phyloP scores from a whole-genome alignment of 768 basidiomycete genomes.

The Russula brevipes region DNA sequence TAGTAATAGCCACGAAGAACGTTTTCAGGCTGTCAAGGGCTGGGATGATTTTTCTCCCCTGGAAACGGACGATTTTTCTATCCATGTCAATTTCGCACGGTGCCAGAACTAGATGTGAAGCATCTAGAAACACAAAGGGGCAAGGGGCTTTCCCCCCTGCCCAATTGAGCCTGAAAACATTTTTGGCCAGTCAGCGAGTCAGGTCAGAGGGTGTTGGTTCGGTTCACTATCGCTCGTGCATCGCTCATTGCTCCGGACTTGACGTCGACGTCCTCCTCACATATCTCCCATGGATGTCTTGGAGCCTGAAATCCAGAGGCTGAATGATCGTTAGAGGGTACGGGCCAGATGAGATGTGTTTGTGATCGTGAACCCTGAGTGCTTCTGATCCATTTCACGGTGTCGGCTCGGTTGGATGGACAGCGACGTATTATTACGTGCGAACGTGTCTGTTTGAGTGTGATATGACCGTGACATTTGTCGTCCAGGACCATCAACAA shows the following conservation, averaged over 20 bases:
- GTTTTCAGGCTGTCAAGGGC: neutral
- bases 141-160: neutral
- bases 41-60: neutral
- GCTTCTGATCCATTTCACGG: too few relatives aligned
- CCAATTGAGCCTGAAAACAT: neutral
- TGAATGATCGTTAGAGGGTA: neutral
- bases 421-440: too few relatives aligned
- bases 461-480: too few relatives aligned
- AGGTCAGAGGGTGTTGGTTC: neutral
- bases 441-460: too few relatives aligned
- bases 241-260: slow-evolving; percentile 1
- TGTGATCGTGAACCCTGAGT: too few relatives aligned
- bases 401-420: too few relatives aligned
- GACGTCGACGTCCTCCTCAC: neutral
- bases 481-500: too few relatives aligned
- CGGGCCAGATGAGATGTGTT: neutral
- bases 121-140: neutral
- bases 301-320: neutral
- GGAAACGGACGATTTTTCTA: slow-evolving; percentile 15
- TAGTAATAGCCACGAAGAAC: neutral
- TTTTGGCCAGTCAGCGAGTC: neutral
- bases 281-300: neutral
- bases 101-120: neutral
- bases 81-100: slow-evolving; percentile 21
- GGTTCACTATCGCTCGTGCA: neutral